Base-by-base conservation (phyloP, 371 early-diverging fungal genomes). In the Syncephalastrum racemosum region DNA sequence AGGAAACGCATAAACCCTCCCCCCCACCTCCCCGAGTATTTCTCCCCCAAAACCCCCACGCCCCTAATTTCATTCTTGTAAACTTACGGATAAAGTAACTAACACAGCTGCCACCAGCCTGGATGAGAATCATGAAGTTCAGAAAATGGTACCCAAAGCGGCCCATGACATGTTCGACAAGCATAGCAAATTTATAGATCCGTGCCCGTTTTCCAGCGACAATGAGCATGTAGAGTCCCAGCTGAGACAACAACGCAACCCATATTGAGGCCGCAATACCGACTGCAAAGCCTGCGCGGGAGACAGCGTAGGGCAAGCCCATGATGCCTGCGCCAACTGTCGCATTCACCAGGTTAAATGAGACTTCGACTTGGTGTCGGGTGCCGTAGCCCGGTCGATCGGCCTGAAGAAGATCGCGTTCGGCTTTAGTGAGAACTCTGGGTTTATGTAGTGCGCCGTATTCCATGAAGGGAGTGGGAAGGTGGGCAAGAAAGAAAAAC, bases 251-350 rank as follows among this genome's bases (percentile, higher is more conserved):
- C 13, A 70, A 46, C 10, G 77, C 81, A 1, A 85, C 82, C 13
- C 73, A 52, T 12, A 81, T 60, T 0, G 82, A 82, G 4, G 80
- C 68, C 1, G 63, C 14, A 40, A 82, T 64, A 8, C 85, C 85
- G 1, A 71, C 54, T 44, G 80, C 66, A 49, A 85, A 82, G 2
- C 85, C 85, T 19, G 79, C 70, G 24, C 69, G 79, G 18, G 71
- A 64, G 54, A 80, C 66, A 4, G 82, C 80, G 63, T 73, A 80
- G 4, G 81, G 72, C 39, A 84, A 50, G 8, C 65, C 63, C 52
- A 60, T 64, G 50, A 73, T 71, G 40, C 85, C 85, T 23, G 85
- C 83, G 4, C 85, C 85, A 2, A 83, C 79, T 6, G 82, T 85
- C 10, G 83, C 80, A 58, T 85, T 85, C 44, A 81, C 80, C 14